A percentile compares a stretch with the other conserved stretches of the same genome.
These are phyloP conservation scores for Exophiala spinifera DNA, from an alignment of 2,329 filamentous ascomycete species.

Conservation along the genomic window DNA sequence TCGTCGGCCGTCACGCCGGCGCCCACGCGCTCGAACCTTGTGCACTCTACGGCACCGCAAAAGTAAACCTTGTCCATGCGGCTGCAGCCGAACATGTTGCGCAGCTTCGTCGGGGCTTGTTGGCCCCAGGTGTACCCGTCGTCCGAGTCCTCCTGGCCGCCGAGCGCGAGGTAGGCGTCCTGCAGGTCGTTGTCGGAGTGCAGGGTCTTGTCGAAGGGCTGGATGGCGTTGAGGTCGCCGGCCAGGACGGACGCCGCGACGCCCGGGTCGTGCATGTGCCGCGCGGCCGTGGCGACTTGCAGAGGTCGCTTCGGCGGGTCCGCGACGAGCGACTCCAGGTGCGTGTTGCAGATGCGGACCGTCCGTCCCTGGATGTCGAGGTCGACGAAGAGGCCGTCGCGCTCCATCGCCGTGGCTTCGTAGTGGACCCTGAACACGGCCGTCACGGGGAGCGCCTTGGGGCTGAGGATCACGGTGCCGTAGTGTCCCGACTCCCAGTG, in stretches of 20 bases:
- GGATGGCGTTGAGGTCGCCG: constrained; percentile 59
- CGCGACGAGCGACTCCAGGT: constrained; percentile 54
- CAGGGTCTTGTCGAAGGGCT: constrained; percentile 51
- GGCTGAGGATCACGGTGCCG: constrained; percentile 54
- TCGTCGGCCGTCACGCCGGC: constrained; percentile 41
- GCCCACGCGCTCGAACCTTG: constrained; percentile 49
- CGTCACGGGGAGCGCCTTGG: constrained; percentile 45
- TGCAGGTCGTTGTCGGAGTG: constrained; percentile 49
- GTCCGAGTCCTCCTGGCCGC: constrained; percentile 50
- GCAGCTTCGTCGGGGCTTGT: constrained; percentile 44
- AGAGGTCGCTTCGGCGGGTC: constrained; percentile 49
- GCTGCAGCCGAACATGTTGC: constrained; percentile 48
- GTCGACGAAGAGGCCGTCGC: constrained; percentile 58
- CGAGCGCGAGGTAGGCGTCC: constrained; percentile 53
- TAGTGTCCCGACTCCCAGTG: constrained; percentile 50
- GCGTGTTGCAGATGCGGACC: constrained; percentile 54
- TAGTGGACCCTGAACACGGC: constrained; percentile 53
- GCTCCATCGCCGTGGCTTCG: constrained; percentile 47
- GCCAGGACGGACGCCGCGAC: constrained; percentile 44
- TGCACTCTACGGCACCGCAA: constrained; percentile 48
- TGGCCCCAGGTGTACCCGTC: constrained; percentile 59
- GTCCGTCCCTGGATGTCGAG: constrained; percentile 33
- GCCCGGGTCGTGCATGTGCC: constrained; percentile 39
- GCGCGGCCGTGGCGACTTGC: constrained; percentile 47
- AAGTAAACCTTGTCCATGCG: constrained; percentile 57